Conservation (phyloP, 2,329 filamentous ascomycete genomes). For the Pezicula neosporulosa region DNA sequence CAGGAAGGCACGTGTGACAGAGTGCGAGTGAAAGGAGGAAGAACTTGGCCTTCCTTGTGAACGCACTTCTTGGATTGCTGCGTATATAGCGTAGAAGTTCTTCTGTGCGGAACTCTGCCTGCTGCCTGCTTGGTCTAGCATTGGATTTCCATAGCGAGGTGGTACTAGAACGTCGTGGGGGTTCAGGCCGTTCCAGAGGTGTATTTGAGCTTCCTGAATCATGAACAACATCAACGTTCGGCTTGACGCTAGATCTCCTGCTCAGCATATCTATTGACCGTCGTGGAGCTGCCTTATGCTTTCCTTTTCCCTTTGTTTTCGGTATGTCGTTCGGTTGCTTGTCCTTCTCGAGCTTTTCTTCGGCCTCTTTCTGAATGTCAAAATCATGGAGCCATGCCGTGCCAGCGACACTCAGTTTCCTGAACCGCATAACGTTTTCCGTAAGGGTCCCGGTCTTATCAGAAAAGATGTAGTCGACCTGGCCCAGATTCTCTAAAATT, state of each 20-base stretch:
- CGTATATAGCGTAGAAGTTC: constrained; percentile 79
- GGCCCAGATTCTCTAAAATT: constrained; percentile 89
- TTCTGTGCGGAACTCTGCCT: constrained; percentile 60
- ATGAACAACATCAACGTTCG: not conserved
- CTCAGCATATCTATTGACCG: not conserved
- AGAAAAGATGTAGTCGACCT: constrained; percentile 86
- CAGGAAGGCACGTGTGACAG: constrained; percentile 88
- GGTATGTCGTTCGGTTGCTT: constrained; percentile 3
- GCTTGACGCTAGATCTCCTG: too few species aligned
- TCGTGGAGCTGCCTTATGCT: not conserved
- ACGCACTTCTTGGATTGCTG: constrained; percentile 69
- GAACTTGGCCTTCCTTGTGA: constrained; percentile 75
- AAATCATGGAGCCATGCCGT: constrained; percentile 84
- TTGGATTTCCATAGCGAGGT: constrained; percentile 23
- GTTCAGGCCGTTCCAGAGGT: constrained; percentile 2
- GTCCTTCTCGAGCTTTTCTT: constrained; percentile 7
- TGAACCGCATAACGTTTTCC: constrained; percentile 93
- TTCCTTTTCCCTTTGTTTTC: constrained; percentile 20
- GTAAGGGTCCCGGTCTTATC: constrained; percentile 95
- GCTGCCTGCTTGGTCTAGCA: constrained; percentile 32
- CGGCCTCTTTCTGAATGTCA: constrained; percentile 41
- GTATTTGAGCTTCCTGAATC: constrained; percentile 1
- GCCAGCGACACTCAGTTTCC: constrained; percentile 85
- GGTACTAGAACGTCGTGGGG: constrained; percentile 20
- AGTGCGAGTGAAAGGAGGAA: constrained; percentile 82